phyloP scores from a whole-genome alignment of 1,284 basidiomycete species.

The Sanghuangporus weigelae region DNA sequence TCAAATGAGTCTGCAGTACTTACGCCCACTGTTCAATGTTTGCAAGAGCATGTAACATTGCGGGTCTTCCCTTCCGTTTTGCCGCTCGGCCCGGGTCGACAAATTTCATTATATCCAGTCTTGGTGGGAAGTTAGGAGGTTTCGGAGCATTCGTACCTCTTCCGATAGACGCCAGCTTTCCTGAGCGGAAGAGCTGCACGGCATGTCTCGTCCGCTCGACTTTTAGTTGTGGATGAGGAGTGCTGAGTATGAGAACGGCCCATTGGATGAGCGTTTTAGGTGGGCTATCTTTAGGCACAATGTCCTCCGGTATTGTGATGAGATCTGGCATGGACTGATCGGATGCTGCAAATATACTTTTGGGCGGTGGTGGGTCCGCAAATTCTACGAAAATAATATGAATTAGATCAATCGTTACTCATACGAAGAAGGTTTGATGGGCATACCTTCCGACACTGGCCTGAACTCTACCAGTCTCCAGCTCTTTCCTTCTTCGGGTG shows the following conservation, averaged over 20 bases:
- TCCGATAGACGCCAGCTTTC: conserved; percentile 62
- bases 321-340: conserved; percentile 17
- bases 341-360: conserved; percentile 26
- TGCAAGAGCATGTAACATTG: conserved; percentile 78
- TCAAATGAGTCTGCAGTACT: conserved; percentile 35
- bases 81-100: conserved; percentile 61
- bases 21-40: conserved; percentile 93
- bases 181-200: conserved; percentile 64
- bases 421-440: background rate
- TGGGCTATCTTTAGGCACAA: conserved; percentile 43
- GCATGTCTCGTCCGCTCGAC: conserved; percentile 67
- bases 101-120: conserved; percentile 51
- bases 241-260: conserved; percentile 73
- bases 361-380: conserved; percentile 56
- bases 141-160: conserved; percentile 44
- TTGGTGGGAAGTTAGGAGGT: conserved; percentile 67
- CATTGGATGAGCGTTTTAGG: conserved; percentile 69
- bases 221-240: conserved; percentile 64
- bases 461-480: conserved; percentile 76
- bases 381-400: conserved; percentile 45
- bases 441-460: conserved; percentile 75
- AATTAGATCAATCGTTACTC: background rate
- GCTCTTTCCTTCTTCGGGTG: conserved; percentile 46
- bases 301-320: conserved; percentile 27
- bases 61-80: conserved; percentile 63